phyloP scores from a whole-genome alignment of 2,329 filamentous ascomycete species.

The Blumeria graminis region DNA sequence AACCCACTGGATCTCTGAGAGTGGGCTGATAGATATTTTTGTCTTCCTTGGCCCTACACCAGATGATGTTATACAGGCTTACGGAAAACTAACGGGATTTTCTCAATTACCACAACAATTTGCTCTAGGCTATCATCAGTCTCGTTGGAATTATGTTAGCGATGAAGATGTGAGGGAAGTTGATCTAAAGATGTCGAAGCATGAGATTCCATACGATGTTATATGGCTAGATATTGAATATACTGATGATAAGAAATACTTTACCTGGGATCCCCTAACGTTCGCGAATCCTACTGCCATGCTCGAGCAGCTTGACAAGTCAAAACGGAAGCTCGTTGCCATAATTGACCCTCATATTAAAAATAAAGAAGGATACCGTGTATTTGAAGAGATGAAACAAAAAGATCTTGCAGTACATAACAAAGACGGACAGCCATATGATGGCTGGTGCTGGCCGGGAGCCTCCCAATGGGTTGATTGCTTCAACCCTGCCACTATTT shows the following conservation, averaged over 20 bases:
- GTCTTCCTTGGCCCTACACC: slow-evolving; percentile 81
- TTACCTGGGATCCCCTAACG: slow-evolving; percentile 80
- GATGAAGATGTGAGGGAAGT: slow-evolving; percentile 95
- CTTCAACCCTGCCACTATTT: slow-evolving; percentile 75
- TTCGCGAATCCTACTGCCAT: slow-evolving; percentile 73
- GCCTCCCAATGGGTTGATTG: slow-evolving; percentile 91
- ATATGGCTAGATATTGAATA: slow-evolving; percentile 99
- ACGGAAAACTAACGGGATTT: slow-evolving; percentile 75
- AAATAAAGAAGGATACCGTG: slow-evolving; percentile 53
- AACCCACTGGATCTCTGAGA: slow-evolving; percentile 93
- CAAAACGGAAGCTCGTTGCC: slow-evolving; percentile 71
- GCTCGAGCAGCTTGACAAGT: slow-evolving; percentile 65
- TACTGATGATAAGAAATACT: slow-evolving; percentile 91
- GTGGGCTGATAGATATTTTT: slow-evolving; percentile 74
- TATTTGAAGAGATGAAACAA: slow-evolving; percentile 60
- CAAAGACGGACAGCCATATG: slow-evolving; percentile 72
- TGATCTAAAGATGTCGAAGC: slow-evolving; percentile 86
- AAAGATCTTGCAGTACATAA: slow-evolving; percentile 69
- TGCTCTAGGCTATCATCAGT: slow-evolving; percentile 84
- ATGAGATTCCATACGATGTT: slow-evolving; percentile 88
- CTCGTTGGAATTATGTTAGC: slow-evolving; percentile 95
- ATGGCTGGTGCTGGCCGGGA: slow-evolving; percentile 98
- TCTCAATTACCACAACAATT: slow-evolving; percentile 84
- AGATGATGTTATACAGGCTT: slow-evolving; percentile 55
- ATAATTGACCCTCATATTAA: slow-evolving; percentile 98